Base-by-base conservation (phyloP, 2,329 filamentous ascomycete genomes). In the Pseudogymnoascus sp. region DNA sequence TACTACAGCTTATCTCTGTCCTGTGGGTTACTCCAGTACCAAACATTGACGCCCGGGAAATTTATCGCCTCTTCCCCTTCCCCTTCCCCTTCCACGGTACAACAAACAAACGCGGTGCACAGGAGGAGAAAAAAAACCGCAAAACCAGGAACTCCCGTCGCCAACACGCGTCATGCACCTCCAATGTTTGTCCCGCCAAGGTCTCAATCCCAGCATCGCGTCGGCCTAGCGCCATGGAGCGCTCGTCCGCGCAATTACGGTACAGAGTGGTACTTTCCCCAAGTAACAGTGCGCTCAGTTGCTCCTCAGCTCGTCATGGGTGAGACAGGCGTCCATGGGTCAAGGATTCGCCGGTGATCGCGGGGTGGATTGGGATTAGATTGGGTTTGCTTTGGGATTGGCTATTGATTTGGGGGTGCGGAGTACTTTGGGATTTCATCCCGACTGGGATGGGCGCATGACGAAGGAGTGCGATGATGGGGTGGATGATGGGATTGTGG, bases 111-210 rank as follows among this genome's bases (percentile, higher is more conserved):
- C 45, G 45, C 45, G 25, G 8, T 52, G 45, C 45, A 31, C 14
- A 31, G 45, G 31, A 31, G 40, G 6, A 41, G 9, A 18, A 31
- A 16, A 49, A 18, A n/a, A 18, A 9, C 45, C 45, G 25, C 45
- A 52, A 52, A 9, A 52, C 45, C 25, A 52, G 45, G 23, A 31
- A 52, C 45, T 52, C 45, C 45, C 45, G 45, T 52, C 45, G 45
- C 45, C 45, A 52, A 52, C 45, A 52, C 45, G 45, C 45, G 45
- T 25, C 45, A 23, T 12, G n/a, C 41, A 45, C 16, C 25, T 31
- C 4, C 7, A 31, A 12, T 52, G 45, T 52, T 31, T 31, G 12
- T 5, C n/a, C 45, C 31, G 45, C 45, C 45, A 52, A 52, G 45
- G 45, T 52, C 45, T 4, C n/a, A 16, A 52, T 52, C 45, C 25